phyloP scores from a whole-genome alignment of 148 eudicot genomes.

The Silene conica region DNA sequence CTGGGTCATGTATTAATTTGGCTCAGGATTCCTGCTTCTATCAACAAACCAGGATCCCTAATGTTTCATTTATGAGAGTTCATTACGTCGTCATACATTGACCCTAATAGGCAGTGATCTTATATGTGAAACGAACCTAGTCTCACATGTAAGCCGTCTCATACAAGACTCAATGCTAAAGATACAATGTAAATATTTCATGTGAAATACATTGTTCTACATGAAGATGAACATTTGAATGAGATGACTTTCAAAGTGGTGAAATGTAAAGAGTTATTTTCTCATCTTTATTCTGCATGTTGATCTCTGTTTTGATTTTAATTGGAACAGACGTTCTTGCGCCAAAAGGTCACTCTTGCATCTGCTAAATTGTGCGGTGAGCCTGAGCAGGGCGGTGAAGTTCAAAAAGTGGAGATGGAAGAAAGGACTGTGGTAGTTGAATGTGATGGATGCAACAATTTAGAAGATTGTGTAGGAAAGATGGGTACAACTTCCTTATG shows the following conservation, averaged over 20 bases:
- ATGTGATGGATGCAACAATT: slow-evolving; percentile 1
- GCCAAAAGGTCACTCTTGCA: slow-evolving; percentile 69
- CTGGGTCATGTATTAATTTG: not conserved
- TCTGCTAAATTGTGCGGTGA: slow-evolving; percentile 33
- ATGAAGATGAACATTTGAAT: not conserved
- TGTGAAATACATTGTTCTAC: not conserved
- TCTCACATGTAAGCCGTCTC: not conserved
- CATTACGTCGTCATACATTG: not conserved
- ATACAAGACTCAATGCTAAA: not conserved
- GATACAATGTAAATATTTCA: not conserved
- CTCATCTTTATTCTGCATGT: not conserved
- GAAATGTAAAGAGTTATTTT: not conserved
- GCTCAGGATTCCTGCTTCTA: not conserved
- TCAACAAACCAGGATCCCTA: not conserved
- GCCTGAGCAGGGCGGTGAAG: slow-evolving; percentile 16
- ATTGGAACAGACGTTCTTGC: slow-evolving; percentile 67
- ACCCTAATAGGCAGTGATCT: not conserved
- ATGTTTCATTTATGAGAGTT: not conserved
- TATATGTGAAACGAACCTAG: not conserved
- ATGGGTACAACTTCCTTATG: slow-evolving; percentile 4
- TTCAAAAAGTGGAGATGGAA: slow-evolving; percentile 16
- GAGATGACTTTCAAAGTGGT: not conserved
- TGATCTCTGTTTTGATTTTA: not conserved
- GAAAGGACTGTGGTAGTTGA: slow-evolving; percentile 9
- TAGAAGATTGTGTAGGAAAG: slow-evolving; percentile 10